Base-by-base conservation (phyloP, 805 yeast species). In the Metschnikowia continentalis region DNA sequence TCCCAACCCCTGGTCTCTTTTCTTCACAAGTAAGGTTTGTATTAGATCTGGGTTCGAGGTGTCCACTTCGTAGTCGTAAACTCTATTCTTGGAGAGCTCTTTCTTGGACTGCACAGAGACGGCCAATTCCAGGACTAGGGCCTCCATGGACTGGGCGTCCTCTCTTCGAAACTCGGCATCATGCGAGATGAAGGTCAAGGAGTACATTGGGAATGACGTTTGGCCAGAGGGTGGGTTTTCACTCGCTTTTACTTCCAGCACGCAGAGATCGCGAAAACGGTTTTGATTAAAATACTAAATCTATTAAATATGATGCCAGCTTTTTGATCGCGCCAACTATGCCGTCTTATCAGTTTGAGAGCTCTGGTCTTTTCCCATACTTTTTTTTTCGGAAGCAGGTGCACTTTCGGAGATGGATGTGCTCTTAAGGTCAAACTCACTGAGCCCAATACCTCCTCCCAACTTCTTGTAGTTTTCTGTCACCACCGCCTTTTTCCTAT, bases 381-480 rank as follows among this genome's bases (percentile, higher is more conserved):
- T 15, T 15, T 26, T 19, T 5, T 23, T 13, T 7, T 26, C 22
- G 22, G 43, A 3, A 15, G 33, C 35, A 30, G 43, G n/a, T 30
- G 11, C 35, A 40, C 10, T 30, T 40, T 42, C 37, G 35, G 46
- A 32, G n/a, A 6, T 19, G 20, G 43, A 5, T 14, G 30, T 17
- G 23, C 35, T 40, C 56, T 81, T 76, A 45, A 80, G 70, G 52
- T 81, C 83, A 52, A 65, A 75, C 58, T 81, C 85, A 58, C 82
- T 78, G 49, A 79, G 63, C 3, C 85, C 86, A n/a, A 80, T 74
- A 0, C 55, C 60, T 2, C 72, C 70, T 3, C 83, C 84, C 35
- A 79, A 67, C 48, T 69, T 70, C 38, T 69, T 65, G 54, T 70
- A 77, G 53, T 76, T 74, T 26, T 60, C 49, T 55, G 67, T 51